phyloP scores from a whole-genome alignment of 306 rosid species.

The Trifolium fragiferum region DNA sequence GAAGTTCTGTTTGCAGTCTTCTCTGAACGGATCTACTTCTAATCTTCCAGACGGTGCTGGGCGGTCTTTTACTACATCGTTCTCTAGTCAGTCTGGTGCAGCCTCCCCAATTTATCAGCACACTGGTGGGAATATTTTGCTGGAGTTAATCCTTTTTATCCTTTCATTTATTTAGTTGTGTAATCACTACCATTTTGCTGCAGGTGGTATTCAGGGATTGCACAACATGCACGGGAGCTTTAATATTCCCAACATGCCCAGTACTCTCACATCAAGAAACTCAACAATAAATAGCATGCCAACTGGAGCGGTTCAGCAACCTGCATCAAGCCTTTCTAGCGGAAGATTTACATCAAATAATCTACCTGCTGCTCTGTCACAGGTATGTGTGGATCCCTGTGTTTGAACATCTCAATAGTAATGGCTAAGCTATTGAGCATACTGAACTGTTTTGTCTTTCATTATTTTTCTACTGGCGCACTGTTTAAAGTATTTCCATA shows the following conservation, averaged over 20 bases:
- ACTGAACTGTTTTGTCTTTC: constrained; percentile 29
- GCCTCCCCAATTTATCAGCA: constrained; percentile 95
- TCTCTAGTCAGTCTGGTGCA: constrained; percentile 98
- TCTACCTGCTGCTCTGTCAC: constrained; percentile 86
- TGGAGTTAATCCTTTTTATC: constrained; percentile 41
- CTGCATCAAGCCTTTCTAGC: constrained; percentile 81
- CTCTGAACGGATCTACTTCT: constrained; percentile 89
- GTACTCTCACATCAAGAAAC: constrained; percentile 80
- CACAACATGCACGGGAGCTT: constrained; percentile 92
- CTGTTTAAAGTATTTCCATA: constrained; percentile 6
- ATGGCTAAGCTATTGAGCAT: neutral
- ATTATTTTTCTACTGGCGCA: constrained; percentile 22
- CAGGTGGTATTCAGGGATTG: constrained; percentile 84
- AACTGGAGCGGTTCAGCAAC: constrained; percentile 96
- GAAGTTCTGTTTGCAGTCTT: constrained; percentile 68
- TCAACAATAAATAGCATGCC: constrained; percentile 77
- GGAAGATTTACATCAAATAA: constrained; percentile 90
- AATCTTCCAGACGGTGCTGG: constrained; percentile 90
- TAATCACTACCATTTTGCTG: constrained; percentile 48
- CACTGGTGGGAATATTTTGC: constrained; percentile 66
- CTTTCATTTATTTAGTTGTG: constrained; percentile 40
- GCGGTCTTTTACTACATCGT: constrained; percentile 80
- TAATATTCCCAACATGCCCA: constrained; percentile 86
- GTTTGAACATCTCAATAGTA: constrained; percentile 17
- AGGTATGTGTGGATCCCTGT: constrained; percentile 54